phyloP scores from a whole-genome alignment of 2,329 filamentous ascomycete genomes.

The Orbilia quercus region DNA sequence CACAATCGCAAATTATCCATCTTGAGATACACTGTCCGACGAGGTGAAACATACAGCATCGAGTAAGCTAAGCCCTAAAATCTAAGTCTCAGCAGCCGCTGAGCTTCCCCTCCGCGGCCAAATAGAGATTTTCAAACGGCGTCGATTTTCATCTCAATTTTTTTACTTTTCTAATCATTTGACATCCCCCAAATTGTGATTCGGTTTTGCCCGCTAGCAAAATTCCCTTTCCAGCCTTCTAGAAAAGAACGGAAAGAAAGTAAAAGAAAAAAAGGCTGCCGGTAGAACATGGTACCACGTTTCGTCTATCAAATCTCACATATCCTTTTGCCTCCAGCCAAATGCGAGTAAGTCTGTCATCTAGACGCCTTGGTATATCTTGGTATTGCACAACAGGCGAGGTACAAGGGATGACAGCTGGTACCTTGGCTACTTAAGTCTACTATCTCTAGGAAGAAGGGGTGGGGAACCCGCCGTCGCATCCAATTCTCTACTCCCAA shows the following conservation, averaged over 20 bases:
- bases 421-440: conserved; percentile 23
- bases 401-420: conserved; percentile 25
- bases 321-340: conserved; percentile 54
- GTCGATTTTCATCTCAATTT: conserved; percentile 10
- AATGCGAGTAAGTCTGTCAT: conserved; percentile 38
- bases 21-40: conserved; percentile 27
- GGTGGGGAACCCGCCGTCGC: conserved; percentile 48
- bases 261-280: conserved; percentile 24
- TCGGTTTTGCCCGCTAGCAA: conserved; percentile 22
- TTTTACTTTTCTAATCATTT: conserved; percentile 18
- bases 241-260: conserved; percentile 26
- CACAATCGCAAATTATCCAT: conserved; percentile 55
- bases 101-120: conserved; percentile 15
- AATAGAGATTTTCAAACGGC: conserved; percentile 13
- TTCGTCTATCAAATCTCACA: conserved; percentile 33
- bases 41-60: conserved; percentile 43
- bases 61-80: conserved; percentile 11
- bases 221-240: too few species aligned
- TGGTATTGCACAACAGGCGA: conserved; percentile 40
- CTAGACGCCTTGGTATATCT: conserved; percentile 47
- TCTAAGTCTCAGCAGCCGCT: conserved; percentile 19
- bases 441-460: conserved; percentile 23
- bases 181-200: conserved; percentile 1
- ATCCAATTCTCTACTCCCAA: conserved; percentile 14
- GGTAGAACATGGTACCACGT: conserved; percentile 37